phyloP scores from a whole-genome alignment of 2,329 filamentous ascomycete genomes.

The Corinectria fuckeliana region DNA sequence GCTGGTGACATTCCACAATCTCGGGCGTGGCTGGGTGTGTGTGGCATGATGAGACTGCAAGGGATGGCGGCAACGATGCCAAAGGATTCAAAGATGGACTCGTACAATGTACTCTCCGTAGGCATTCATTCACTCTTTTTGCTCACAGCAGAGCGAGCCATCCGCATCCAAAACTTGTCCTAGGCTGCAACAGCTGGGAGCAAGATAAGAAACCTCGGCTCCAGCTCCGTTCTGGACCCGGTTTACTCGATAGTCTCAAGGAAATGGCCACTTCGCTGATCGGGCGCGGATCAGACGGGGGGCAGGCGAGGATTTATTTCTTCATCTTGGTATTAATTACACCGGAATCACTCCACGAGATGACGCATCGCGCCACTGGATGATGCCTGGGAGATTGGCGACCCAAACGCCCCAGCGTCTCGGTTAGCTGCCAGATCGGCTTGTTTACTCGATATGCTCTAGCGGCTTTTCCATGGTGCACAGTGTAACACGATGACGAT shows the following conservation, averaged over 20 bases:
- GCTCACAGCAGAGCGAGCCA: neutral
- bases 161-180: neutral
- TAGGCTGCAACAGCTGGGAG: neutral
- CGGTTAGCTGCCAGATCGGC: neutral
- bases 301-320: neutral
- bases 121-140: too few species aligned
- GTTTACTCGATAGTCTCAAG: neutral
- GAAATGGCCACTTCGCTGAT: neutral
- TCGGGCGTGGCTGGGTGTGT: neutral
- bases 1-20: slow-evolving; percentile 5
- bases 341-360: too few species aligned
- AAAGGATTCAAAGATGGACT: neutral
- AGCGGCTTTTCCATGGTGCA: neutral
- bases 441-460: neutral
- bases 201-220: neutral
- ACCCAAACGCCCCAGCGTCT: neutral
- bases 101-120: too few species aligned
- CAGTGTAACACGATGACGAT: neutral
- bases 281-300: neutral
- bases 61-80: neutral
- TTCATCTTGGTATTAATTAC: too few species aligned
- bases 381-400: neutral
- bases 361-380: neutral
- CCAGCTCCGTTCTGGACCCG: neutral
- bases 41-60: slow-evolving; percentile 8